These are phyloP conservation scores for Mycena crocata DNA, from an alignment of 768 basidiomycete genomes.

Conservation along the genomic window DNA sequence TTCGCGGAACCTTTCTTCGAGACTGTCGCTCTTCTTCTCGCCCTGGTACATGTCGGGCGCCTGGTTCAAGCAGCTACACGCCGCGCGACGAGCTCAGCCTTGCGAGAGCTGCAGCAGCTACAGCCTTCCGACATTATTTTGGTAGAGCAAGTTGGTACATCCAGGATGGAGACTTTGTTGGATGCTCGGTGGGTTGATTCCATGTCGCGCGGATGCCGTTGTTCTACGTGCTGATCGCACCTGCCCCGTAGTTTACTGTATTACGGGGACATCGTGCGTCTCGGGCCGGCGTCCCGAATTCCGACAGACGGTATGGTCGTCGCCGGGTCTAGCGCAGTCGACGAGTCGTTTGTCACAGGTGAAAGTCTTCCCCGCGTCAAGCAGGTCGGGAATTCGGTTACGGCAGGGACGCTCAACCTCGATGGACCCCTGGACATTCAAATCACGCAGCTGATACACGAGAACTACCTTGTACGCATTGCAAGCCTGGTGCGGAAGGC, in stretches of 20 bases:
- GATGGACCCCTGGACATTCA: slow-evolving; percentile 47
- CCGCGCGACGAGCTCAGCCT: slow-evolving; percentile 45
- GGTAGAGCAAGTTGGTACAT: slow-evolving; percentile 35
- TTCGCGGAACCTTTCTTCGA: slow-evolving; percentile 53
- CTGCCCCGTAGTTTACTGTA: slow-evolving; percentile 43
- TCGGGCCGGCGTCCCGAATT: slow-evolving; percentile 47
- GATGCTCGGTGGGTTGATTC: slow-evolving; percentile 19
- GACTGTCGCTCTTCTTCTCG: slow-evolving; percentile 55
- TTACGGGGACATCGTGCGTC: slow-evolving; percentile 49
- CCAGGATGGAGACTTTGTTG: slow-evolving; percentile 16
- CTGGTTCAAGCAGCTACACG: slow-evolving; percentile 51
- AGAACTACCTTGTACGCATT: slow-evolving; percentile 55
- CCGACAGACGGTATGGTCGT: slow-evolving; percentile 54
- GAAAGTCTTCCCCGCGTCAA: slow-evolving; percentile 54
- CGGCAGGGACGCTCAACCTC: slow-evolving; percentile 54
- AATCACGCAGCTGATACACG: slow-evolving; percentile 48
- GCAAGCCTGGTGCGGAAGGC: slow-evolving; percentile 49
- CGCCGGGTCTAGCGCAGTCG: slow-evolving; percentile 49
- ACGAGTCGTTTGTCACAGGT: slow-evolving; percentile 58
- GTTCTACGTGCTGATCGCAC: slow-evolving; percentile 7
- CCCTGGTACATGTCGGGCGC: slow-evolving; percentile 54
- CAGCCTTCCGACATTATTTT: slow-evolving; percentile 47
- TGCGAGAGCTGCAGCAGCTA: slow-evolving; percentile 47
- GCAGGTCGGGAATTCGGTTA: slow-evolving; percentile 43
- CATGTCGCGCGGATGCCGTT: background rate